Conservation (phyloP, 2,329 filamentous ascomycete species). For the Beauveria pseudobassiana region DNA sequence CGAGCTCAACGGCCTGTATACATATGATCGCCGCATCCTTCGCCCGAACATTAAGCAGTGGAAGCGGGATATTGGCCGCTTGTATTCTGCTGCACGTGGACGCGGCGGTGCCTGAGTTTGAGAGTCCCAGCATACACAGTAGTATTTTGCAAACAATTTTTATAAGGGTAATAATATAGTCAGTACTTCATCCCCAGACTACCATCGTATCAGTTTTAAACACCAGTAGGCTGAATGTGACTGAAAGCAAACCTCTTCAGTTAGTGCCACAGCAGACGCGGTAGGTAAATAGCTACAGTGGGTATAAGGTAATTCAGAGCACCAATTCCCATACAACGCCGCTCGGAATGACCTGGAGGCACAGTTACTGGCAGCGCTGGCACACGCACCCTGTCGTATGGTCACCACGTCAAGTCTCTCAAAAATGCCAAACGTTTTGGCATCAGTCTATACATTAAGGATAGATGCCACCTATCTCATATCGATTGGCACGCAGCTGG, state of each 20-base stretch:
- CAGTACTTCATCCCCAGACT: too few species aligned
- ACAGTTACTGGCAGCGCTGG: too few species aligned
- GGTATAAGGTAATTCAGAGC: too few species aligned
- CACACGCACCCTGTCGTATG: neutral
- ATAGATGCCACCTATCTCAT: conserved; percentile 7
- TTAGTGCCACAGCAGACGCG: neutral
- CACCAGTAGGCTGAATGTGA: too few species aligned
- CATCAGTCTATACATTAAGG: conserved; percentile 8
- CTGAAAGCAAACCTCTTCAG: neutral
- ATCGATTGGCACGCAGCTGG: conserved; percentile 13
- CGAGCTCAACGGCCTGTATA: conserved; percentile 64
- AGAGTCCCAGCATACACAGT: neutral
- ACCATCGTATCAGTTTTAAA: too few species aligned
- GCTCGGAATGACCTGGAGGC: too few species aligned
- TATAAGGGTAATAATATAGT: neutral
- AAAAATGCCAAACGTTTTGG: conserved; percentile 1
- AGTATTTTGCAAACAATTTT: neutral
- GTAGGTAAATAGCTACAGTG: neutral
- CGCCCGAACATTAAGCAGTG: conserved; percentile 51
- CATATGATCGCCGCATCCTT: conserved; percentile 57
- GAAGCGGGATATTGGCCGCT: conserved; percentile 49
- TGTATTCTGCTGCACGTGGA: conserved; percentile 48
- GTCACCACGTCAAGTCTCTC: conserved; percentile 10
- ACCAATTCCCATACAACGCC: too few species aligned
- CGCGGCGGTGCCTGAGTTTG: conserved; percentile 14